Base-by-base conservation (phyloP, 805 yeast species). In the Henningerozyma blattae region DNA sequence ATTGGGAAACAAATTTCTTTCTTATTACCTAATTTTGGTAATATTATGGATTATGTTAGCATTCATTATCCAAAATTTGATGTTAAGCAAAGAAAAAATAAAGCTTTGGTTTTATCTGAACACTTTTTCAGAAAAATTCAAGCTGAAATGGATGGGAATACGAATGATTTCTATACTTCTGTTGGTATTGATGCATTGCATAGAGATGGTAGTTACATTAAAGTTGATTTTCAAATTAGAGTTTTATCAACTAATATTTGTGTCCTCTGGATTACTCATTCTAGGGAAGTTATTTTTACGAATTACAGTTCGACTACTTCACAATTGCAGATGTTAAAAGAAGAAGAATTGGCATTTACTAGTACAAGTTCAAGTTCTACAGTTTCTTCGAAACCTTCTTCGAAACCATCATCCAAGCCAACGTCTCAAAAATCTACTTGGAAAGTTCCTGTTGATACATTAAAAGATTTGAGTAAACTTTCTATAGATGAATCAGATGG, bases 181-280 rank as follows among this genome's bases (percentile, higher is more conserved):
- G 63, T 68, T 16, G 94, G 93, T 26, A 64, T 85, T 8, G 62
- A 65, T 37, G 95, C 81, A 9, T 46, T 59, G 3, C 94, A 84
- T 49, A 50, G 72, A 18, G 87, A 81, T 56, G 94, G 94, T 0
- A 62, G 71, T 17, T 34, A 44, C 3, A 59, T 86, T 18, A 68
- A 67, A 36, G 67, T 87, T 27, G 96, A 87, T 57, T 72, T 83
- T 12, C 96, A 87, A 55, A 51, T 89, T 33, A 66, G 95, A 37
- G 82, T 83, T 3, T 63, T 82, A 20, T 67, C 72, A 15, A 48
- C 62, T 12, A 75, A 71, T 15, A 64, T 75, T 6, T 67, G 69
- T 34, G 75, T 83, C 3, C 56, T 87, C 15, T 89, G 96, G 96
- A 68, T 89, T 9, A 84, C 95, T 0, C 86, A 82, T 51, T 77